These are phyloP conservation scores for Tuber umbilicatum DNA, from an alignment of 495 filamentous ascomycete genomes.

Conservation along the genomic window DNA sequence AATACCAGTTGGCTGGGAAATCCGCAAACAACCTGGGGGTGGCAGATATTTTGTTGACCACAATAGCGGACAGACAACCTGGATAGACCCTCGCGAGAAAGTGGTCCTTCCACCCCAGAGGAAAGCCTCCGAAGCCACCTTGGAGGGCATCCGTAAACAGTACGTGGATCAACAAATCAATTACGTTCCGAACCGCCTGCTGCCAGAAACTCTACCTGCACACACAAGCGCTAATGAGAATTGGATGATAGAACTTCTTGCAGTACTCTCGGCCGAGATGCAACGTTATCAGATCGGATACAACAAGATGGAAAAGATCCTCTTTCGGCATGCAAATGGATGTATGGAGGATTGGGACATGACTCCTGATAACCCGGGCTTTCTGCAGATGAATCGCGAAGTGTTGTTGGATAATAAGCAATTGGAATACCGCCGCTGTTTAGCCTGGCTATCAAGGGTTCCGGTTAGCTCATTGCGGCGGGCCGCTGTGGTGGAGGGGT, in stretches of 20 bases:
- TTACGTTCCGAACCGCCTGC: neutral
- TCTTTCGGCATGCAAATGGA: neutral
- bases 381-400: neutral
- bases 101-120: neutral
- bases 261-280: neutral
- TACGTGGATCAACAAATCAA: neutral
- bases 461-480: neutral
- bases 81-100: neutral
- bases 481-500: neutral
- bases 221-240: neutral
- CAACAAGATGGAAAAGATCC: neutral
- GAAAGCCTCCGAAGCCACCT: neutral
- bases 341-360: neutral
- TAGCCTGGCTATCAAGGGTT: neutral
- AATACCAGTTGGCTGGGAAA: neutral
- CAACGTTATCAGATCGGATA: neutral
- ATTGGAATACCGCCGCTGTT: neutral
- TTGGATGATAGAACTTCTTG: neutral
- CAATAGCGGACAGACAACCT: conserved; percentile 2
- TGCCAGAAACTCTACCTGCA: neutral
- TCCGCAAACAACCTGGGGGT: neutral
- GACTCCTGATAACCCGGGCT: neutral
- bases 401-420: neutral
- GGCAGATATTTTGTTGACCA: conserved; percentile 3
- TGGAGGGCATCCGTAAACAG: neutral